Conservation (phyloP, 257 asterid genomes). For the Gentiana dahurica region DNA sequence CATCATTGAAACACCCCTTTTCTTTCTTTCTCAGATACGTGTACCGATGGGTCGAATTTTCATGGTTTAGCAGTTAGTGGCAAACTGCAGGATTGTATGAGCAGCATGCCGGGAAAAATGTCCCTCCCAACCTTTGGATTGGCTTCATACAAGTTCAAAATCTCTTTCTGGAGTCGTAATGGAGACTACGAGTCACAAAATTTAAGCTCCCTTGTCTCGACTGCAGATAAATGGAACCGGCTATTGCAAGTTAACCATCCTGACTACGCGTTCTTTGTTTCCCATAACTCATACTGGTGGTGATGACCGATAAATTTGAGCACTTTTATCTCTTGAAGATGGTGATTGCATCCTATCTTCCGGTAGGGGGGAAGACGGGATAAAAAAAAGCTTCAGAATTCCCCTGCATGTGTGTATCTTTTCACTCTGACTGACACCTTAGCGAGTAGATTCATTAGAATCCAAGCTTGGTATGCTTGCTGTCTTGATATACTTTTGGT, state of each 20-base stretch:
- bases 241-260: conserved; percentile 60
- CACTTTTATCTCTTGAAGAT: not conserved
- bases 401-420: too few relatives aligned
- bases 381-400: too few relatives aligned
- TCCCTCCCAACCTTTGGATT: conserved; percentile 68
- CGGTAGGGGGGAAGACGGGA: too few relatives aligned
- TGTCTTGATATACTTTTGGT: too few relatives aligned
- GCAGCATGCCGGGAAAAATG: conserved; percentile 28
- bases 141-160: conserved; percentile 65
- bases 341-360: not conserved
- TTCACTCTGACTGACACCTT: too few relatives aligned
- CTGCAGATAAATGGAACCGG: conserved; percentile 78
- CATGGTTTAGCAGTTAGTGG: conserved; percentile 24
- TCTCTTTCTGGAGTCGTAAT: conserved; percentile 37
- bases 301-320: conserved; percentile 11
- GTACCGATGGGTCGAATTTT: conserved; percentile 9
- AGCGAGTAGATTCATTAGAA: too few relatives aligned
- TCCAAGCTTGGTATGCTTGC: too few relatives aligned
- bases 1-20: not conserved
- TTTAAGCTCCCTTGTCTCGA: conserved; percentile 41
- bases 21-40: conserved; percentile 9
- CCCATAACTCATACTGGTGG: conserved; percentile 43
- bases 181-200: conserved; percentile 47
- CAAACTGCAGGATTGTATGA: conserved; percentile 15
- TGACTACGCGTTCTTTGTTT: conserved; percentile 51